Percentiles rank a stretch among this genome's conserved stretches.
phyloP scores from a whole-genome alignment of 257 asterid genomes.

The Hygrophila difformis region DNA sequence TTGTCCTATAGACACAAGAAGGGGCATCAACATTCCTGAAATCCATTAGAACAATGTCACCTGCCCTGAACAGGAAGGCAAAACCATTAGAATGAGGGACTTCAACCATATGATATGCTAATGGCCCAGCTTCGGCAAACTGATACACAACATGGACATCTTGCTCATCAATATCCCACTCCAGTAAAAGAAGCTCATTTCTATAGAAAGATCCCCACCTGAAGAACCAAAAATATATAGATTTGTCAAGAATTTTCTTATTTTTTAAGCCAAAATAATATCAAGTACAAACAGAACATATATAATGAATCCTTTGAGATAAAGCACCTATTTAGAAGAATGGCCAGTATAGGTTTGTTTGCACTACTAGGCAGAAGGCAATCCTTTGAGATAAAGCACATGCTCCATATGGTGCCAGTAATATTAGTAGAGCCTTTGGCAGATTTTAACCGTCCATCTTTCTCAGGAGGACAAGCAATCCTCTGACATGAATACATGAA shows the following conservation, averaged over 20 bases:
- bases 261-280: conserved; percentile 2
- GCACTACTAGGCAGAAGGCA: conserved; percentile 36
- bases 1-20: conserved; percentile 48
- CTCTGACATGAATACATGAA: conserved; percentile 34
- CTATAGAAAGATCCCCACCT: conserved; percentile 72
- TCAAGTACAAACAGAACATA: conserved; percentile 17
- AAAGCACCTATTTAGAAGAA: conserved; percentile 79
- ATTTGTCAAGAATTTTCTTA: not conserved
- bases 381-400: conserved; percentile 88
- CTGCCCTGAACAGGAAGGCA: conserved; percentile 80
- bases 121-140: conserved; percentile 78
- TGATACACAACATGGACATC: conserved; percentile 52
- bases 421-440: conserved; percentile 43
- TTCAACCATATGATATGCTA: conserved; percentile 79
- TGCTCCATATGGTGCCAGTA: conserved; percentile 98
- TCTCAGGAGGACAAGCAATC: conserved; percentile 62
- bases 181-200: conserved; percentile 72
- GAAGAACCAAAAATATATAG: conserved; percentile 25
- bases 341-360: conserved; percentile 64
- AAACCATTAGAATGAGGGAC: conserved; percentile 82
- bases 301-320: conserved; percentile 1
- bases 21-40: conserved; percentile 64
- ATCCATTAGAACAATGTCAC: conserved; percentile 85
- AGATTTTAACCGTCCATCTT: conserved; percentile 43
- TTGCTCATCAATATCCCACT: conserved; percentile 68